phyloP scores from a whole-genome alignment of 1,139 yeast species.

The Lodderomyces elongisporus region DNA sequence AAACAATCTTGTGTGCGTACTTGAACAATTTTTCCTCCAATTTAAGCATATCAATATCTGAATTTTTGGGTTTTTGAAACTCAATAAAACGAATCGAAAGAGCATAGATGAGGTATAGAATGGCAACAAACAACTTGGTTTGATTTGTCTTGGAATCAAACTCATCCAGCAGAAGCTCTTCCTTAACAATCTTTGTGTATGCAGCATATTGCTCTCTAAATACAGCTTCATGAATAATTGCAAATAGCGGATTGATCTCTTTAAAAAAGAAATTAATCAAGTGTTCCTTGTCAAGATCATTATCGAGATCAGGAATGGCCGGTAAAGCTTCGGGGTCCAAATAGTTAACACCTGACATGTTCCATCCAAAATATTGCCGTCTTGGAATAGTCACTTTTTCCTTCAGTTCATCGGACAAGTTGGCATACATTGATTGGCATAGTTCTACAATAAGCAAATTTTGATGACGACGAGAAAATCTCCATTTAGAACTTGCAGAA shows the following conservation, averaged over 20 bases:
- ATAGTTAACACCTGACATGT: constrained; percentile 55
- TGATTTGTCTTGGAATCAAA: constrained; percentile 24
- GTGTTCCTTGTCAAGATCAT: constrained; percentile 14
- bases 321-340: constrained; percentile 39
- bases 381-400: constrained; percentile 46
- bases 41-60: constrained; percentile 23
- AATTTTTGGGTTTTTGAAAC: constrained; percentile 35
- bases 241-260: constrained; percentile 52
- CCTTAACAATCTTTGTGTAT: constrained; percentile 21
- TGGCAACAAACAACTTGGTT: constrained; percentile 47
- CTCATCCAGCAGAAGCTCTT: constrained; percentile 8
- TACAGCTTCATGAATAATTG: constrained; percentile 51
- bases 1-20: constrained; percentile 43
- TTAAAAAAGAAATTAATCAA: constrained; percentile 39
- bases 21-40: constrained; percentile 52
- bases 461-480: constrained; percentile 49
- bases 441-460: constrained; percentile 43
- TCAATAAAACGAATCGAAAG: constrained; percentile 52
- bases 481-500: constrained; percentile 38
- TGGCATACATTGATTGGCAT: constrained; percentile 34
- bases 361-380: constrained; percentile 63
- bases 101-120: constrained; percentile 47
- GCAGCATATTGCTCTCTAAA: constrained; percentile 48
- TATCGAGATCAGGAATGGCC: constrained; percentile 22
- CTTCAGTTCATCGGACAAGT: constrained; percentile 35